Evolutionary conservation across 2,329 filamentous ascomycete genomes (phyloP).

Genomic region (Onygenales sp.): DNA sequence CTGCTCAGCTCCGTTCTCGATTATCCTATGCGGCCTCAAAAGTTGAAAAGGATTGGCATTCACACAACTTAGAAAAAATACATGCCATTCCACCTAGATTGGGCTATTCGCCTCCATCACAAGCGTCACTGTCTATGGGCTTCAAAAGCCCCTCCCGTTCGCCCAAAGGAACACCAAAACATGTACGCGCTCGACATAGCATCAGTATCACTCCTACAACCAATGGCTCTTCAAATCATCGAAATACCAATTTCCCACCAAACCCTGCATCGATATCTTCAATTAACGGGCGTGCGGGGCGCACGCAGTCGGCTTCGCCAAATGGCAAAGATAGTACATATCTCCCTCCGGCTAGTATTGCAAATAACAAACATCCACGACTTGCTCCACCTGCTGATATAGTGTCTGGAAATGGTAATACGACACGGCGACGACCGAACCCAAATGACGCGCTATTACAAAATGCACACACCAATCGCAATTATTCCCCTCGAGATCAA

Average conservation of each 20-base stretch:
- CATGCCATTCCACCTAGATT: slow-evolving; percentile 30
- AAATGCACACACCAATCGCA: not conserved
- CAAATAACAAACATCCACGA: slow-evolving; percentile 18
- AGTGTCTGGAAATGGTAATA: slow-evolving; percentile 21
- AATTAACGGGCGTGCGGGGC: not conserved
- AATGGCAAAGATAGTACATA: slow-evolving; percentile 12
- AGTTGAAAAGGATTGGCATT: slow-evolving; percentile 81
- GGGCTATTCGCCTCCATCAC: not conserved
- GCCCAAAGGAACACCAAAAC: not conserved
- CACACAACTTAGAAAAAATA: slow-evolving; percentile 60
- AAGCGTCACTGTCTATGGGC: not conserved
- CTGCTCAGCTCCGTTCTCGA: slow-evolving; percentile 69
- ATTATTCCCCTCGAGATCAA: slow-evolving; percentile 17
- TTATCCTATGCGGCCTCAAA: slow-evolving; percentile 92
- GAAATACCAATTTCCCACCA: not conserved
- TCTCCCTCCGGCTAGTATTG: slow-evolving; percentile 10
- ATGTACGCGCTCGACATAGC: slow-evolving; percentile 1
- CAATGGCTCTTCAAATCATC: slow-evolving; percentile 4
- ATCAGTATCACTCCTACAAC: not conserved
- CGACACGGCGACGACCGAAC: slow-evolving; percentile 27
- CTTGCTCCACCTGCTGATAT: slow-evolving; percentile 38
- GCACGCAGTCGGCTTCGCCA: slow-evolving; percentile 5
- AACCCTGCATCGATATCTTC: not conserved
- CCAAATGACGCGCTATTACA: slow-evolving; percentile 18
- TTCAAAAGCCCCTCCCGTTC: not conserved